Evolutionary conservation across 169 alveolate genomes (phyloP).

Genomic region (Cryptosporidium ryanae): DNA sequence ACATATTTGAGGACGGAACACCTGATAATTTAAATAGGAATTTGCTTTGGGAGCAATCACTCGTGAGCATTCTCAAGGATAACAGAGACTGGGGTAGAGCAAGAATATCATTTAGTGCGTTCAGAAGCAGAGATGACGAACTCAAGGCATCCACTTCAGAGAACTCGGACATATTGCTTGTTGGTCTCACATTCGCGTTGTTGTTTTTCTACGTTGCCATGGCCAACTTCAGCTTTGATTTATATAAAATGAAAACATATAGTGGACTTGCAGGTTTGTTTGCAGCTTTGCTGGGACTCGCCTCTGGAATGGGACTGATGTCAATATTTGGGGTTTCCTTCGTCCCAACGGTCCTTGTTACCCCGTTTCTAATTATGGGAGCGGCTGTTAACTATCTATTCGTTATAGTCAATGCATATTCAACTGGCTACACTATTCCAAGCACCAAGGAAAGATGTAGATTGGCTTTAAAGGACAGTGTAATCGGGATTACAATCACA

Average conservation of each 20-base stretch:
- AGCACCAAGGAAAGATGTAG: constrained; percentile 79
- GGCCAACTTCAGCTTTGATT: constrained; percentile 81
- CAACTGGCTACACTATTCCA: constrained; percentile 79
- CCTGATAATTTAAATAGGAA: constrained; percentile 77
- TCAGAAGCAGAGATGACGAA: constrained; percentile 81
- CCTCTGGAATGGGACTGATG: constrained; percentile 82
- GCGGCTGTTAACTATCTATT: constrained; percentile 82
- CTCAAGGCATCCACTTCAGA: constrained; percentile 80
- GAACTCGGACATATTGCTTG: constrained; percentile 79
- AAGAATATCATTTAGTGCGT: constrained; percentile 79
- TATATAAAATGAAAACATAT: constrained; percentile 75
- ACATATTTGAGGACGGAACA: constrained; percentile 76
- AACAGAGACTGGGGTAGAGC: constrained; percentile 79
- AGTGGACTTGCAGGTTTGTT: constrained; percentile 82
- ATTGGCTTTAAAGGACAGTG: constrained; percentile 77
- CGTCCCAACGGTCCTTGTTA: constrained; percentile 81
- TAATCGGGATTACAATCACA: constrained; percentile 73
- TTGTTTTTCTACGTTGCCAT: constrained; percentile 79
- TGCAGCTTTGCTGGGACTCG: constrained; percentile 82
- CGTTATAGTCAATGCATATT: constrained; percentile 80
- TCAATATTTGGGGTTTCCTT: constrained; percentile 79
- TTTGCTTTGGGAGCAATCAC: constrained; percentile 80
- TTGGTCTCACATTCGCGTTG: constrained; percentile 80
- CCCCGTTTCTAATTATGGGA: constrained; percentile 82
- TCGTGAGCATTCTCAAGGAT: constrained; percentile 78